Evolutionary conservation across 139 green algal species (phyloP), one percentile per base, ranked within the genome.

Genomic region (Bryopsis sp.): DNA sequence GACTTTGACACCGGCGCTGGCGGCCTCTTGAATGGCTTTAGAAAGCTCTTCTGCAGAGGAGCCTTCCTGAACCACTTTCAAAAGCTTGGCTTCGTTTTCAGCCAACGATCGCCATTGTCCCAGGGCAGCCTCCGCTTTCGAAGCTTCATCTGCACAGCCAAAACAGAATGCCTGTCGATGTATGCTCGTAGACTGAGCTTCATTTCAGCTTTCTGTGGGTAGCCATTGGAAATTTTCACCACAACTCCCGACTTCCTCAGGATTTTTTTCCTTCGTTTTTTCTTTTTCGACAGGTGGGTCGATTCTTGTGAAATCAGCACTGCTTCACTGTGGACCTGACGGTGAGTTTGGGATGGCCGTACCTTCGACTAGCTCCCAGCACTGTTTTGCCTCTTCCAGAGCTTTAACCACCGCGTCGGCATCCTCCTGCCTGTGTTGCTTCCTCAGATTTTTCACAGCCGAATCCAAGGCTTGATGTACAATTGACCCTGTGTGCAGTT

Each of bases 1-100:
- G 2, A 92, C 85, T 37, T 85, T 87, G 37, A 91, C 82, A 0
- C 87, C 87, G 8, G 79, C 72, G 4, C 84, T 74, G 3, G 82
- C 75, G 0, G 84, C 85, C 47, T 93, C 84, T 47, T 82, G 75
- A 64, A 93, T 88, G 57, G 78, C 77, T 1, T 78, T 68, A 0
- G 79, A 73, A 2, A 92, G 80, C 39, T 39, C 58, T 0, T 34
- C 61, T 6, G 70, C 64, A 63, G 33, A 63, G 28, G 64, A 34
- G 3, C 74, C 78, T 5, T 84, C 79, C 0, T 61, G 67, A 32
- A 93, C 72, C 26, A 80, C 77, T 26, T 74, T 48, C 0, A 50
- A 65, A 38, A 93, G 84, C 75, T 84, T 86, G 28, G 76, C 78
- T 47, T 89, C 81, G 11, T 75, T 78, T 5, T 77, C 74, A 2